Evolutionary conservation across 768 basidiomycete genomes (phyloP), one percentile per base, ranked within the genome.

Genomic region (Calocybe indica): DNA sequence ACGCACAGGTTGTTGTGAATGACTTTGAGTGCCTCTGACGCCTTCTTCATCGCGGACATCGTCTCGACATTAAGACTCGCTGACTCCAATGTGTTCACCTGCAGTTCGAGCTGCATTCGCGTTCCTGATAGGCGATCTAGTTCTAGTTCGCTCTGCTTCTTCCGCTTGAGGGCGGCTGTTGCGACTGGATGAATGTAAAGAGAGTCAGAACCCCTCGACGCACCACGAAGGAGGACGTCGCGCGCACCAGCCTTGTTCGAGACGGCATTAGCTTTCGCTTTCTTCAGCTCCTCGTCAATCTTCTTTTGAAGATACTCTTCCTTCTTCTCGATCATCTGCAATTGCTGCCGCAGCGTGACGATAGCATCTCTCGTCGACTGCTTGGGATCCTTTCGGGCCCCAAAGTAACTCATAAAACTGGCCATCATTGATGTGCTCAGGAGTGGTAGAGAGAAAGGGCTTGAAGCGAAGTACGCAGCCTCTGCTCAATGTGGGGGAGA

Each of bases 271-370:
- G 85, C 81, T 64, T 79, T 85, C 11, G 96, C 96, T 72, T 91
- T 95, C 77, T 83, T 84, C 58, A 82, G 55, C 60, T 98, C 95
- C 54, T 96, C 92, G 45, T 95, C 92, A 55, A 96, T 89, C 82
- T 94, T 92, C 81, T 89, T 93, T 76, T 88, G 85, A 52, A 97
- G 72, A 66, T 90, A 77, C 65, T 98, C 95, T 73, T 97, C 96
- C 76, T 95, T 97, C 91, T 97, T 99, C 80, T 97, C 93, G 56
- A 98, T 83, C 84, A 95, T 88, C 69, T 91, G 82, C 52, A 97
- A 78, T 65, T 98, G 93, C 69, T 95, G 87, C 60, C 95, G 82
- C 56, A 99, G 75, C 39, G 78, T 78, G 50, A 98, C 88, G 65
- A 99, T 99, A 41, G 96, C 91, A 63, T 96, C 91, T 53, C 92